Base-by-base conservation (phyloP, 257 asterid species). In the Euphrasia confusa region DNA sequence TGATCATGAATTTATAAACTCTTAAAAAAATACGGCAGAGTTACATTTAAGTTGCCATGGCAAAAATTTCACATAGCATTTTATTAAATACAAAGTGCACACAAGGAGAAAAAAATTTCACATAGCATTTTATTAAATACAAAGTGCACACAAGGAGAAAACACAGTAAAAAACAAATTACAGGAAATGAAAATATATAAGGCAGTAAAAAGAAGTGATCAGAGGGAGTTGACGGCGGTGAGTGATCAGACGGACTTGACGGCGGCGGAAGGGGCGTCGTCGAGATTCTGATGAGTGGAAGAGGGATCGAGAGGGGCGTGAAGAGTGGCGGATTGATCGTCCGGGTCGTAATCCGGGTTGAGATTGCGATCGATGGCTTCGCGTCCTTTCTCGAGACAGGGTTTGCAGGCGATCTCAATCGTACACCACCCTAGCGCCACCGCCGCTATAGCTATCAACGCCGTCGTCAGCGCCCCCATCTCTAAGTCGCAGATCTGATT, bases 331-430 rank as follows among this genome's bases (percentile, higher is more conserved):
- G 68, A 4, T 10, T 59, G 58, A 59, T 85, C 96, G 61, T 91
- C 98, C 49, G 96, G 96, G 62, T 88, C 98, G 77, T 86, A 86
- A 64, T 86, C 93, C 0, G 98, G 98, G 77, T 91, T 80, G 69
- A 91, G 96, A 64, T 75, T 84, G 7, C 88, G 95, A 78, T 92
- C 95, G 21, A 92, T 83, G 64, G 93, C 95, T 66, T 86, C 85
- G 53, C 98, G 95, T 10, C 95, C 98, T 58, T 68, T 86, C 18
- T 86, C 98, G 30, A 88, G 98, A 24, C 98, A 88, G 56, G 98
- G 95, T 49, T 92, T 92, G 75, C 98, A 92, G 10, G 97, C 98
- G 26, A 86, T 74, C 71, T 88, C 98, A 1, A 92, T 79, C 37
- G 98, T 84, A 10, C 88, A 74, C 97, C 98, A 92, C 3, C 98